Base-by-base conservation (phyloP, 345 rosid species). In the Salix purpurea region DNA sequence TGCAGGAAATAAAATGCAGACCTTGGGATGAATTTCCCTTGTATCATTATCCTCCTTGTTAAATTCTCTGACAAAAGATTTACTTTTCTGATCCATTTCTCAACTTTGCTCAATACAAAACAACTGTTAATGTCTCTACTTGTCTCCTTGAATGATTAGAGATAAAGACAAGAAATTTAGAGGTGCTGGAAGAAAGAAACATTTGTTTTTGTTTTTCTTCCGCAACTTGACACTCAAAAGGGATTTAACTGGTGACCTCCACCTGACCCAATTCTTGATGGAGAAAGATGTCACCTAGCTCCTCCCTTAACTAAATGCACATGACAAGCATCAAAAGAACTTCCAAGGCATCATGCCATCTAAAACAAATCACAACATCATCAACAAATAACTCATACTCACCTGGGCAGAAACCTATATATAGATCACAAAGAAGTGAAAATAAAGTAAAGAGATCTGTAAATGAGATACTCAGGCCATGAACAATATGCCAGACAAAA, bases 401-500 rank as follows among this genome's bases (percentile, higher is more conserved):
- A 44, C 42, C 70, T 36, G 30, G 56, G 12, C 21, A 42, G 18
- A 21, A 44, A 48, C 2, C 5, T 19, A 34, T 16, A 16, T 24
- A 26, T 73, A 24, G 42, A 32, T 67, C 44, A 28, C 32, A 7
- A 28, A 18, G 19, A 44, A 46, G 52, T 46, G 52, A 4, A 15
- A 46, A 46, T 46, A 46, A 46, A 46, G 44, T 26, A 74, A 48
- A 65, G 60, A 37, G 69, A 19, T 44, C 42, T 15, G 64, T 6
- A 36, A 5, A 18, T 30, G 37, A 67, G 64, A 48, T 52, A 76
- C 46, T 69, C 71, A 61, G 67, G 56, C 58, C 46, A 65, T 36
- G 73, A 61, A 69, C 64, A 42, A 42, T 67, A 48, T 72, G 32
- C 60, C 44, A 30, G 65, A 65, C 23, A 71, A 67, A 75, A 69